phyloP scores from a whole-genome alignment of 768 basidiomycete species.

The Mycena venus region DNA sequence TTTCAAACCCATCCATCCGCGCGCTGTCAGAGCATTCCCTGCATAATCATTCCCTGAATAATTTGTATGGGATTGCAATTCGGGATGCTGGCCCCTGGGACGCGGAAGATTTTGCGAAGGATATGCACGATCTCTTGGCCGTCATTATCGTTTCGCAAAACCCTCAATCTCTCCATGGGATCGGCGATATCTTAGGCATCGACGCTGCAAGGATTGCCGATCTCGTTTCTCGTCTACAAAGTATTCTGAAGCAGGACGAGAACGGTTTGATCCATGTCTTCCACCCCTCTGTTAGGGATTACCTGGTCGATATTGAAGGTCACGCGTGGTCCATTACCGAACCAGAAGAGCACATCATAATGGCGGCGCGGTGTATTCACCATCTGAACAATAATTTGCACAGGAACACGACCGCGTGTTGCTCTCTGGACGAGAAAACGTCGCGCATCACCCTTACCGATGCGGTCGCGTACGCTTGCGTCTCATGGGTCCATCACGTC shows the following conservation, averaged over 20 bases:
- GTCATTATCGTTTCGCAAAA: constrained; percentile 3
- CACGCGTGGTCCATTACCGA: neutral
- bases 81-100: neutral
- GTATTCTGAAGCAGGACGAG: neutral
- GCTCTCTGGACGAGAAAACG: neutral
- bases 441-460: neutral
- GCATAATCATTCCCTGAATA: neutral
- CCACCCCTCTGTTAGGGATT: constrained; percentile 13
- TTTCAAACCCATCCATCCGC: neutral
- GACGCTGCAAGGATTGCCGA: too few species aligned
- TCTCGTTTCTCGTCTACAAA: neutral
- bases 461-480: neutral
- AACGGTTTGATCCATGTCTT: neutral
- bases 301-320: constrained; percentile 1
- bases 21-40: neutral
- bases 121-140: constrained; percentile 1
- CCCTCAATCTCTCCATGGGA: neutral
- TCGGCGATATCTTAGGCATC: neutral
- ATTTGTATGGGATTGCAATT: neutral
- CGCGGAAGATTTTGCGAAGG: neutral
- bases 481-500: constrained; percentile 9
- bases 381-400: neutral
- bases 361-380: neutral
- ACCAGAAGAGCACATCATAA: neutral
- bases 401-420: neutral